Evolutionary conservation across 2,329 filamentous ascomycete genomes (phyloP).

Genomic region (Purpureocillium lavendulum): DNA sequence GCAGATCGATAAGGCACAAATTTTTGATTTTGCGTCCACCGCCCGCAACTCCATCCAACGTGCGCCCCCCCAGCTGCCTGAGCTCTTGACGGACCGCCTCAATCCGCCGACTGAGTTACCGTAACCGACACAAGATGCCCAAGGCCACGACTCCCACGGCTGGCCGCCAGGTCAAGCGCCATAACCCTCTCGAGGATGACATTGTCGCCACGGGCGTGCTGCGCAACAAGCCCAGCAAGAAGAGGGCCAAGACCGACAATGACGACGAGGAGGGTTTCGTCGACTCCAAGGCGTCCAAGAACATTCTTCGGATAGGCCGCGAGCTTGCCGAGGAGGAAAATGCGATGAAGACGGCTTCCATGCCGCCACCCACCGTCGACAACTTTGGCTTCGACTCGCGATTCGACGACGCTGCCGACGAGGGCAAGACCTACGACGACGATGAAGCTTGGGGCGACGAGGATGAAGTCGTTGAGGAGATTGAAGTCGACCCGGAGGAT

Average conservation of each 20-base stretch:
- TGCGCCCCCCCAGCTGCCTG: too few relatives aligned
- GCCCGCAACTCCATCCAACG: neutral
- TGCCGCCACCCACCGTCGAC: conserved; percentile 35
- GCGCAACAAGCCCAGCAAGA: conserved; percentile 67
- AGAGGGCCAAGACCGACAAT: conserved; percentile 53
- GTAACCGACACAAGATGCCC: conserved; percentile 53
- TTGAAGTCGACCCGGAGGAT: conserved; percentile 83
- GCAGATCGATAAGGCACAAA: conserved; percentile 30
- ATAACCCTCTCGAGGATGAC: conserved; percentile 89
- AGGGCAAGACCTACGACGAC: conserved; percentile 35
- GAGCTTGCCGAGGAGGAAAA: conserved; percentile 77
- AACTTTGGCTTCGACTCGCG: conserved; percentile 74
- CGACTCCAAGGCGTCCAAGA: conserved; percentile 78
- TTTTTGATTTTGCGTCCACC: conserved; percentile 25
- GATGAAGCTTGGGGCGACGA: conserved; percentile 70
- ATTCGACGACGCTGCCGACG: conserved; percentile 49
- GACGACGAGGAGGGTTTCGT: conserved; percentile 65
- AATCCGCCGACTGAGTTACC: neutral
- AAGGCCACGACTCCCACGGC: conserved; percentile 60
- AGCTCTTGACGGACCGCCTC: too few relatives aligned
- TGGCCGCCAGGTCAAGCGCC: conserved; percentile 55
- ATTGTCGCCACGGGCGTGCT: conserved; percentile 62
- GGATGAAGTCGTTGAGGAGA: conserved; percentile 60
- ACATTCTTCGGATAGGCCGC: conserved; percentile 83
- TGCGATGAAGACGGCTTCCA: conserved; percentile 21